phyloP scores from a whole-genome alignment of 2,329 filamentous ascomycete species.

The Podosphaera xanthii region DNA sequence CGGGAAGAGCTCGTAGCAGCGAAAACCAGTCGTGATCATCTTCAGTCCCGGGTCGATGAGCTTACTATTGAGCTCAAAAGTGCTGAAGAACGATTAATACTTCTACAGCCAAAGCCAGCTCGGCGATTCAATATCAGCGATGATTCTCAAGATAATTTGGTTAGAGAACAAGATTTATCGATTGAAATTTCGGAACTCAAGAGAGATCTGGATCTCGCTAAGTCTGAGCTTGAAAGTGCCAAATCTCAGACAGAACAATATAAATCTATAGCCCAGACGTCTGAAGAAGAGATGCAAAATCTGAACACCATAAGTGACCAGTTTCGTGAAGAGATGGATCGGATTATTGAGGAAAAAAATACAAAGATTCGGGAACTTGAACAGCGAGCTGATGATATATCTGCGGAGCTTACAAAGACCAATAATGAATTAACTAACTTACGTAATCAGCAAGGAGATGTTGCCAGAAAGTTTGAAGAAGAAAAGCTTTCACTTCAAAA shows the following conservation, averaged over 20 bases:
- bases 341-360: conserved; percentile 53
- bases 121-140: conserved; percentile 25
- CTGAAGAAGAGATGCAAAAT: conserved; percentile 69
- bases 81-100: conserved; percentile 66
- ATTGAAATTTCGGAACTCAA: conserved; percentile 71
- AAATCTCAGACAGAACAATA: conserved; percentile 70
- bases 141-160: conserved; percentile 28
- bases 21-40: conserved; percentile 72
- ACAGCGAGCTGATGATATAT: conserved; percentile 64
- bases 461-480: conserved; percentile 47
- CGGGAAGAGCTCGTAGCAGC: conserved; percentile 70
- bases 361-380: conserved; percentile 58
- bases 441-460: conserved; percentile 59
- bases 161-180: conserved; percentile 55
- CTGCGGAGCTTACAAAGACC: conserved; percentile 54
- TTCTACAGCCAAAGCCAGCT: conserved; percentile 60
- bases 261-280: conserved; percentile 63
- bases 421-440: conserved; percentile 65
- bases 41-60: conserved; percentile 76
- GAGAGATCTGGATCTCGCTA: conserved; percentile 63
- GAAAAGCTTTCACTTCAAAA: conserved; percentile 60
- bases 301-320: conserved; percentile 63
- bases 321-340: conserved; percentile 70
- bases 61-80: conserved; percentile 69
- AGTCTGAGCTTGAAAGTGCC: conserved; percentile 57